phyloP scores from a whole-genome alignment of 2,329 filamentous ascomycete genomes.

The Fusarium sp. region DNA sequence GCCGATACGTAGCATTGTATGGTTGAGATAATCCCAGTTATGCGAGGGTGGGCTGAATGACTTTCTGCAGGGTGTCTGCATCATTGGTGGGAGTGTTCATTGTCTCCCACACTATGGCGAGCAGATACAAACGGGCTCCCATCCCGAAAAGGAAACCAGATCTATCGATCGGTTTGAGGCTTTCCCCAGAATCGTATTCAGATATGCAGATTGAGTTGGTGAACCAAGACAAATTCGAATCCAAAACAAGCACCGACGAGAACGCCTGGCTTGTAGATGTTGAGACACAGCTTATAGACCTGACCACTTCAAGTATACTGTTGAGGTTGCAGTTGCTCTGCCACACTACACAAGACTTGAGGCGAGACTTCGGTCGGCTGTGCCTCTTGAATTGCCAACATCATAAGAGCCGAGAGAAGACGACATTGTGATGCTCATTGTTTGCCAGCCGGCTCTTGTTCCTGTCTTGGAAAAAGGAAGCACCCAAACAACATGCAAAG shows the following conservation, averaged over 20 bases:
- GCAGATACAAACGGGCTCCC: constrained; percentile 25
- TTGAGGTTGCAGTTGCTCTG: constrained; percentile 9
- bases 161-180: constrained; percentile 31
- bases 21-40: constrained; percentile 19
- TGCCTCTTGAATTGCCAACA: constrained; percentile 6
- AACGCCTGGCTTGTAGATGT: background rate
- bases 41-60: constrained; percentile 28
- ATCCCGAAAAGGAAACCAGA: constrained; percentile 21
- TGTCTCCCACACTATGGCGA: constrained; percentile 12
- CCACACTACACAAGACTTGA: constrained; percentile 25
- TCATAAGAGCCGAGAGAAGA: constrained; percentile 14
- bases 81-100: constrained; percentile 32
- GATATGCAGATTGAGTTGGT: constrained; percentile 18
- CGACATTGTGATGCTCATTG: constrained; percentile 4
- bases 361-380: constrained; percentile 22
- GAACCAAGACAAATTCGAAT: constrained; percentile 16
- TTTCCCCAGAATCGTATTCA: constrained; percentile 35
- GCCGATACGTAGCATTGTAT: constrained; percentile 24
- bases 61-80: constrained; percentile 28
- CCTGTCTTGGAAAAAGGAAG: constrained; percentile 22
- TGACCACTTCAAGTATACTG: constrained; percentile 9
- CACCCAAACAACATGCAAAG: constrained; percentile 2
- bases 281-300: constrained; percentile 11
- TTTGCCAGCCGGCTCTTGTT: constrained; percentile 31
- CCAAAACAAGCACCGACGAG: constrained; percentile 24